phyloP scores from a whole-genome alignment of 1,284 basidiomycete genomes.

The Inonotus obliquus region DNA sequence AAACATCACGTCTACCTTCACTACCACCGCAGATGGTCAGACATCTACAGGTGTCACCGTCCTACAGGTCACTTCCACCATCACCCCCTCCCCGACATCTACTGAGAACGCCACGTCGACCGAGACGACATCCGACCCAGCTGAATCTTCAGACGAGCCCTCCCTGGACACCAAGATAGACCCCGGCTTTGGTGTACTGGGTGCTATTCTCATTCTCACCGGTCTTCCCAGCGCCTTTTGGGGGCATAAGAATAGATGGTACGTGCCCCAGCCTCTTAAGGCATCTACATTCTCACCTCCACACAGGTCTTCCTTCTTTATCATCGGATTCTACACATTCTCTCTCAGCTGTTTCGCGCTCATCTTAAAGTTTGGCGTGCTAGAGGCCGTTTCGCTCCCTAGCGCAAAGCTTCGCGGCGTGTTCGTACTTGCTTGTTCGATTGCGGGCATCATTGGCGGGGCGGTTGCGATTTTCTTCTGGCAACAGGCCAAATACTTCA shows the following conservation, averaged over 20 bases:
- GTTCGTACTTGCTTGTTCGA: constrained; percentile 79
- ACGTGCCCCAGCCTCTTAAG: constrained; percentile 24
- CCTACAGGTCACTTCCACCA: constrained; percentile 52
- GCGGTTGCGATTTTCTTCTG: constrained; percentile 86
- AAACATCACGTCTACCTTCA: constrained; percentile 42
- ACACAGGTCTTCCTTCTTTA: constrained; percentile 84
- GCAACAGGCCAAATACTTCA: constrained; percentile 81
- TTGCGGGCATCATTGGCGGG: constrained; percentile 82
- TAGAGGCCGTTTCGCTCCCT: constrained; percentile 79
- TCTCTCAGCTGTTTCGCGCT: constrained; percentile 83
- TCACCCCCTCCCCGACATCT: constrained; percentile 32
- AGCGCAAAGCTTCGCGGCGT: constrained; percentile 76
- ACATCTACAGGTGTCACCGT: constrained; percentile 40
- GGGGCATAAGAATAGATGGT: constrained; percentile 94
- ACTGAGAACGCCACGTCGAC: constrained; percentile 31
- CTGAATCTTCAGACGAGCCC: constrained; percentile 45
- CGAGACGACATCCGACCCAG: constrained; percentile 41
- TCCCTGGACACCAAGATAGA: constrained; percentile 74
- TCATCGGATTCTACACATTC: constrained; percentile 86
- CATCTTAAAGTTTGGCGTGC: constrained; percentile 85
- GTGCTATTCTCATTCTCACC: constrained; percentile 83
- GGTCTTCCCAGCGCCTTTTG: constrained; percentile 87
- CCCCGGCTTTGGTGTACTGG: constrained; percentile 86
- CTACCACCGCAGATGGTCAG: constrained; percentile 25
- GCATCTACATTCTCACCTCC: constrained; percentile 10